phyloP scores from a whole-genome alignment of 495 filamentous ascomycete genomes.

The Copromyces sp. region DNA sequence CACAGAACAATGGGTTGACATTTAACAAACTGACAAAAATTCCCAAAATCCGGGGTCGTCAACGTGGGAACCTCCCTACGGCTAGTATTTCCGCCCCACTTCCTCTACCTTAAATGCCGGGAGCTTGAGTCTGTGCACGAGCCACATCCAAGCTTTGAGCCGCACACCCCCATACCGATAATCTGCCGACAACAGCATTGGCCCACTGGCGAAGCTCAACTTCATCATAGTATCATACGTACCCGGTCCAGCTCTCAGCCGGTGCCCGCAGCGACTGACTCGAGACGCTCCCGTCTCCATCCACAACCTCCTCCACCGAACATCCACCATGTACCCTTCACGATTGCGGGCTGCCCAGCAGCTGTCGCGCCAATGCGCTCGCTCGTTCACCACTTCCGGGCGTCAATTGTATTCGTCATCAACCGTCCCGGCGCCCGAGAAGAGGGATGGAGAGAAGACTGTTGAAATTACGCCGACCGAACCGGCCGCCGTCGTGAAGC shows the following conservation, averaged over 20 bases:
- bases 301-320: conserved; percentile 18
- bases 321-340: conserved; percentile 44
- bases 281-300: conserved; percentile 12
- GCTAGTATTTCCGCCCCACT: not conserved
- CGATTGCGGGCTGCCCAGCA: conserved; percentile 35
- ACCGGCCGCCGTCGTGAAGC: conserved; percentile 50
- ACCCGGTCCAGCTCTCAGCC: conserved; percentile 4
- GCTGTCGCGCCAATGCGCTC: conserved; percentile 19
- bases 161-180: not conserved
- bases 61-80: not conserved
- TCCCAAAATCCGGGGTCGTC: not conserved
- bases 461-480: not conserved
- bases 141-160: not conserved
- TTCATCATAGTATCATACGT: not conserved
- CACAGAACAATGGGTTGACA: not conserved
- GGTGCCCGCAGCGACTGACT: conserved; percentile 5
- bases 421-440: conserved; percentile 29
- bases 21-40: not conserved
- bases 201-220: not conserved
- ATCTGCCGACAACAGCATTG: not conserved
- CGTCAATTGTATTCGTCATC: conserved; percentile 25
- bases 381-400: conserved; percentile 27
- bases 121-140: not conserved
- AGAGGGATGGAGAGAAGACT: conserved; percentile 10
- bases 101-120: not conserved